Percentiles rank a stretch among this genome's conserved stretches.
Evolutionary conservation across 768 basidiomycete species (phyloP).

Genomic region (Chiua virens): DNA sequence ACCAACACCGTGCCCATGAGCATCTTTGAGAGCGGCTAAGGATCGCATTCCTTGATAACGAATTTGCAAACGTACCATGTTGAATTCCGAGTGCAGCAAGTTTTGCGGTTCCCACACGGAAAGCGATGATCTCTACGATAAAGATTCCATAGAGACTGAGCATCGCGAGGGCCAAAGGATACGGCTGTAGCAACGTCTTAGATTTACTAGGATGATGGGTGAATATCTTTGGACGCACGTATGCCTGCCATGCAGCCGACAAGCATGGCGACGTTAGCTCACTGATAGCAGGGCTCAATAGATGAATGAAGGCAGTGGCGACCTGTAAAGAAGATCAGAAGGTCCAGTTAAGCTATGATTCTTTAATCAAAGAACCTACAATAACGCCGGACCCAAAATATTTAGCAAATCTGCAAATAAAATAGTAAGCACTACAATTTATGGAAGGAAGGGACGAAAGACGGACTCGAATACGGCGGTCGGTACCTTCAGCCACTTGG

Average conservation of each 20-base stretch:
- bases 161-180: slow-evolving; percentile 78
- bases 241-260: slow-evolving; percentile 63
- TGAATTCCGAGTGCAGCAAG: slow-evolving; percentile 62
- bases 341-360: background rate
- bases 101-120: slow-evolving; percentile 80
- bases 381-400: slow-evolving; percentile 92
- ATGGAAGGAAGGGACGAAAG: background rate
- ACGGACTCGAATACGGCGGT: slow-evolving; percentile 64
- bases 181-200: slow-evolving; percentile 62
- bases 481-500: slow-evolving; percentile 42
- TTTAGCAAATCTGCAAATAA: slow-evolving; percentile 65
- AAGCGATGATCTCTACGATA: slow-evolving; percentile 80
- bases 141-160: slow-evolving; percentile 82
- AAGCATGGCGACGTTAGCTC: slow-evolving; percentile 74
- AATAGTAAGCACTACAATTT: slow-evolving; percentile 6
- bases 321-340: slow-evolving; percentile 47
- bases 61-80: slow-evolving; percentile 45
- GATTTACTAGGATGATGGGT: background rate
- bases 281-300: slow-evolving; percentile 72
- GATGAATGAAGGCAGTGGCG: slow-evolving; percentile 87
- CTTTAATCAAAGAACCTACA: slow-evolving; percentile 41
- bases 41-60: background rate
- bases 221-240: slow-evolving; percentile 48
- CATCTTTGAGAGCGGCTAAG: slow-evolving; percentile 39
- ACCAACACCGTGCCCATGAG: slow-evolving; percentile 63